Percentiles rank a stretch among this genome's conserved stretches.
These are phyloP conservation scores for Pisolithus marmoratus DNA, from an alignment of 768 basidiomycete species.

Conservation along the genomic window DNA sequence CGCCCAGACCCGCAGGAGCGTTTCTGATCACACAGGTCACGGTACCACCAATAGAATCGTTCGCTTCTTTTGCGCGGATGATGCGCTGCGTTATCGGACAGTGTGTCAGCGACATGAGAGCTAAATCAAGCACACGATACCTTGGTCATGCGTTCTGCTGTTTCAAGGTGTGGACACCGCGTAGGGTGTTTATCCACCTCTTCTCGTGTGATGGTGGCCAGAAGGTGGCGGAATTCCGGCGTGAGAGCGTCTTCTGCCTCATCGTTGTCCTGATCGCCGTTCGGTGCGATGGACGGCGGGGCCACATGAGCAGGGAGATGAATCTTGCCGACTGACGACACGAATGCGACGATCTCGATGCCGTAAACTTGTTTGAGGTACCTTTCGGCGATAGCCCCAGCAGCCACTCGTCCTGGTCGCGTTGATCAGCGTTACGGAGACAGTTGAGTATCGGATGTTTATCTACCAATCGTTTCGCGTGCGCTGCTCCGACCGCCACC, in stretches of 20 bases:
- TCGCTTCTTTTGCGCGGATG: conserved; percentile 81
- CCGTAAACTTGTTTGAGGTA: conserved; percentile 85
- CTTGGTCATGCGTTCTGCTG: conserved; percentile 86
- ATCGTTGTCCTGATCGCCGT: conserved; percentile 53
- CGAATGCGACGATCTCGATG: conserved; percentile 95
- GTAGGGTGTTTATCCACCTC: conserved; percentile 85
- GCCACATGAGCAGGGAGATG: conserved; percentile 57
- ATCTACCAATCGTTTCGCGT: conserved; percentile 88
- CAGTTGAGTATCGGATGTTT: neutral
- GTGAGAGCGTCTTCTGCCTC: conserved; percentile 70
- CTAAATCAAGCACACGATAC: conserved; percentile 33
- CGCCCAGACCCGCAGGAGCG: conserved; percentile 87
- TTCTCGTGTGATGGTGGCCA: conserved; percentile 75
- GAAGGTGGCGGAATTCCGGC: conserved; percentile 75
- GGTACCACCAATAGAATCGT: conserved; percentile 97
- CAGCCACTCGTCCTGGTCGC: conserved; percentile 81
- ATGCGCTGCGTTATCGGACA: conserved; percentile 59
- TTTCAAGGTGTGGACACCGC: conserved; percentile 86
- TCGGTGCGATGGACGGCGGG: conserved; percentile 34
- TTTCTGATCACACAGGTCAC: conserved; percentile 94
- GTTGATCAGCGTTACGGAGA: conserved; percentile 1
- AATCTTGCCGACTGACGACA: conserved; percentile 92
- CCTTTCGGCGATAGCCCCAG: conserved; percentile 96
- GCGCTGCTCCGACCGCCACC: conserved; percentile 95
- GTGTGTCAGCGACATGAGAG: conserved; percentile 29